Evolutionary conservation across 768 basidiomycete genomes (phyloP), one percentile per base, ranked within the genome.

Genomic region (Neoboletus magnificus): DNA sequence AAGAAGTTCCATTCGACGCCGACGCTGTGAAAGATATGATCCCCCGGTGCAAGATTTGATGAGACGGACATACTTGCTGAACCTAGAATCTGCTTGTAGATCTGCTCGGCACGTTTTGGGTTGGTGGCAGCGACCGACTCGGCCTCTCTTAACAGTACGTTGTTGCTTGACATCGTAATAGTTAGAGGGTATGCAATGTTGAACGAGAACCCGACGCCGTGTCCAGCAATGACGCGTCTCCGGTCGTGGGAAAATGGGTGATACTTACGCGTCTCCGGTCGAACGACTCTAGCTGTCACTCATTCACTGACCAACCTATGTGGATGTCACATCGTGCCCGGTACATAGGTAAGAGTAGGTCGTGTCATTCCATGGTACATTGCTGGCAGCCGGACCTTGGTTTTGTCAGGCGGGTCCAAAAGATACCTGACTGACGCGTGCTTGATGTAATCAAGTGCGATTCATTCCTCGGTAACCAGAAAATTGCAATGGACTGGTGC

Each of bases 21-120:
- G 73, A 66, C 4, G 69, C 71, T 71, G 50, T 4, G 15, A 40
- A 42, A 25, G 33, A 35, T 45, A 50, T 33, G 37, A 39, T 50
- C 46, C 43, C 40, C 20, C 23, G 29, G 40, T 18, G 30, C 30
- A 40, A 1, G 30, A 45, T 8, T n/a, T 33, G 32, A 33, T 51
- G 41, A 41, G 40, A 43, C 11, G 52, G 42, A 64, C 69, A 23
- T 46, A 75, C 74, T 69, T 37, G 74, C 58, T 30, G 79, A 71
- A 18, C 65, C 61, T 8, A 93, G 76, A 27, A 93, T 83, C 48
- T 86, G 77, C 60, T 84, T 84, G 74, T 91, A 93, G n/a, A 93
- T 74, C 36, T 72, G 67, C 68, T 93, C 91, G 5, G 91, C 87
- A 49, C 82, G 78, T 53, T 77, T 65, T 25, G 86, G 85, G 52